Base-by-base conservation (phyloP, 1,284 basidiomycete genomes). In the Somion occarium region DNA sequence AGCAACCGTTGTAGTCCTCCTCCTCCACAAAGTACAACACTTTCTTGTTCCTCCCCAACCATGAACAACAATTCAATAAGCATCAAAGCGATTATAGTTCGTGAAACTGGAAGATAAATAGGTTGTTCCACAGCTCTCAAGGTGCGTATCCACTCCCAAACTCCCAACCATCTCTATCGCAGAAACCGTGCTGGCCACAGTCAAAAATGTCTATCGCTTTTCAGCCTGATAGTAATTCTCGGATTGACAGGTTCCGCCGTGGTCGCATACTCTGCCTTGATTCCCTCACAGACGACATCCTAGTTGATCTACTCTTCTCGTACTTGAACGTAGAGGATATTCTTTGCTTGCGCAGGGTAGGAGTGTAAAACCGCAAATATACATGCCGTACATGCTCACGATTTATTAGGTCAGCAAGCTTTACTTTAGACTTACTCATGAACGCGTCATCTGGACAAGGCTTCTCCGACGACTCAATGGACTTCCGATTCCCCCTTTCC, bases 371-470 rank as follows among this genome's bases (percentile, higher is more conserved):
- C n/a, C n/a, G n/a, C n/a, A n/a, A n/a, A n/a, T n/a, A n/a, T n/a
- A 15, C 7, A 34, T 34, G 30, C 30, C 7, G 30, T 34, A 34
- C 30, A 34, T 7, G 30, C 7, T 7, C 30, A 34, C 30, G 30
- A 34, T 43, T 22, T 15, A n/a, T n/a, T n/a, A 85, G 83, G 76
- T 79, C 38, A 77, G 73, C 67, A 80, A 74, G 58, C 56, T 70
- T 0, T 77, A 81, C 56, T 84, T 76, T 61, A 61, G 77, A 27
- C 70, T 85, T 49, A 85, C 84, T 0, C 83, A 85, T 53, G 77
- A 86, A 53, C 75, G 84, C 15, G 66, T 76, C 46, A 76, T 88
- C 38, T 89, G 87, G 87, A 84, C 83, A 61, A 75, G 77, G 20
- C 77, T 85, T 54, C 67, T 88, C 47, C 65, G 67, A 37, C 64